phyloP scores from a whole-genome alignment of 2,329 filamentous ascomycete species.

The Hypoxylon sp. region DNA sequence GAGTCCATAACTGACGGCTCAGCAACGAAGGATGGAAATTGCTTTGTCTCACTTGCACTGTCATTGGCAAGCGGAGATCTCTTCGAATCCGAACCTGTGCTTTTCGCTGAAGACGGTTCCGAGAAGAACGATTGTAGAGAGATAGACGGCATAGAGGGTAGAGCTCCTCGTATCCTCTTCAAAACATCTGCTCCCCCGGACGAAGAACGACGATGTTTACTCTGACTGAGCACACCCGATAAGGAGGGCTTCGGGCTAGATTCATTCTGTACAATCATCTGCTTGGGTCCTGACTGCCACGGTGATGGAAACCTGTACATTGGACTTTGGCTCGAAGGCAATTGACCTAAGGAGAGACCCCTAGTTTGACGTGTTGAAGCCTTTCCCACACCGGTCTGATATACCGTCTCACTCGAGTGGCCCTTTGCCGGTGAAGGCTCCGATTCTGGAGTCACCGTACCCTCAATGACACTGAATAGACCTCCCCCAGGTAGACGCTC shows the following conservation, averaged over 20 bases:
- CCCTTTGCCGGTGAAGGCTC: conserved; percentile 22
- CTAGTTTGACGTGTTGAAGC: conserved; percentile 46
- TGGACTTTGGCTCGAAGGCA: conserved; percentile 45
- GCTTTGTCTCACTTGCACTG: conserved; percentile 42
- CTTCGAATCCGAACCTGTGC: conserved; percentile 43
- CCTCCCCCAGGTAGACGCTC: conserved; percentile 58
- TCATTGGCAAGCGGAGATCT: conserved; percentile 43
- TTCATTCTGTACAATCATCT: conserved; percentile 54
- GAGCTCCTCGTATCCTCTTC: conserved; percentile 68
- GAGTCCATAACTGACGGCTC: conserved; percentile 18
- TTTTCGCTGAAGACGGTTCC: conserved; percentile 52
- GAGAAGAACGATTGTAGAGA: conserved; percentile 64
- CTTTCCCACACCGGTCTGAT: conserved; percentile 12
- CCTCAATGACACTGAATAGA: conserved; percentile 57
- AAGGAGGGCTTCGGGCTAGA: conserved; percentile 57
- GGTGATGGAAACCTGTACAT: conserved; percentile 52
- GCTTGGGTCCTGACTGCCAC: conserved; percentile 61
- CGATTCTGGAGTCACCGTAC: conserved; percentile 48
- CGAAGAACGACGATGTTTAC: conserved; percentile 65
- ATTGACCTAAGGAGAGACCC: conserved; percentile 51
- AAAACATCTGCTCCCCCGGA: conserved; percentile 71
- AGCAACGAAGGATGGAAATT: conserved; percentile 24
- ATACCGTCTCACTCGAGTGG: conserved; percentile 22
- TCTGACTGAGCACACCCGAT: conserved; percentile 63
- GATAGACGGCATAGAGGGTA: conserved; percentile 70